These are phyloP conservation scores for Neodidymelliopsis sp. DNA, from an alignment of 2,329 filamentous ascomycete genomes.

Conservation along the genomic window DNA sequence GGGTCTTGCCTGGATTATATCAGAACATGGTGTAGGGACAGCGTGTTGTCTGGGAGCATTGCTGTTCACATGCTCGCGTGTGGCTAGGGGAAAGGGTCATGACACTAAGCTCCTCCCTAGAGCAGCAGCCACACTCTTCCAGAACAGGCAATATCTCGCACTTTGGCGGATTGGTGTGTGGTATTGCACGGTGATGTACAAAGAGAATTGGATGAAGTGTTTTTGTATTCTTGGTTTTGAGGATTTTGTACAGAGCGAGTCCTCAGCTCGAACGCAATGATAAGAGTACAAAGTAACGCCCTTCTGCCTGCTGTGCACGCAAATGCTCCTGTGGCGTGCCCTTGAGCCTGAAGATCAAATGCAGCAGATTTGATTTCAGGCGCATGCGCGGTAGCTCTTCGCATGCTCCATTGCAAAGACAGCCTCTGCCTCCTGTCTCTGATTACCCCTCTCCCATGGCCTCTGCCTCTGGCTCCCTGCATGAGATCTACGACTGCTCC, in stretches of 20 bases:
- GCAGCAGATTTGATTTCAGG: conserved; percentile 11
- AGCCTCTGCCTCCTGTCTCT: conserved; percentile 3
- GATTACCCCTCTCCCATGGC: conserved; percentile 13
- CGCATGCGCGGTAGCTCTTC: neutral
- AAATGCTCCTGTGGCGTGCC: neutral
- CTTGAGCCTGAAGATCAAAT: conserved; percentile 10
- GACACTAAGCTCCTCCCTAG: conserved; percentile 27
- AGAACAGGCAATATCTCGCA: conserved; percentile 40
- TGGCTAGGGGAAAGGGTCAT: conserved; percentile 37
- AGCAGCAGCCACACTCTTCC: conserved; percentile 22
- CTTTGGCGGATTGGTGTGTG: conserved; percentile 7
- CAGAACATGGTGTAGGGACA: conserved; percentile 31
- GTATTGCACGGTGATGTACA: neutral
- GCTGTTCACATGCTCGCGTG: conserved; percentile 17
- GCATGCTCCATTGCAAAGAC: conserved; percentile 2
- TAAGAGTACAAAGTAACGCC: conserved; percentile 28
- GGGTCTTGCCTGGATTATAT: conserved; percentile 24
- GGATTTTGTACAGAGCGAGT: conserved; percentile 44
- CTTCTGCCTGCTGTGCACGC: neutral
- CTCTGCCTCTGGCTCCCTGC: neutral
- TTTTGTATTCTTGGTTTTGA: conserved; percentile 24
- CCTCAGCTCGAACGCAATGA: conserved; percentile 38
- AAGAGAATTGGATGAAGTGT: conserved; percentile 3
- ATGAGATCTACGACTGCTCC: conserved; percentile 28
- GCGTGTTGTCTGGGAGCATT: conserved; percentile 28